Evolutionary conservation across 352 stramenopile genomes (phyloP).

Genomic region (Plasmopara muralis): DNA sequence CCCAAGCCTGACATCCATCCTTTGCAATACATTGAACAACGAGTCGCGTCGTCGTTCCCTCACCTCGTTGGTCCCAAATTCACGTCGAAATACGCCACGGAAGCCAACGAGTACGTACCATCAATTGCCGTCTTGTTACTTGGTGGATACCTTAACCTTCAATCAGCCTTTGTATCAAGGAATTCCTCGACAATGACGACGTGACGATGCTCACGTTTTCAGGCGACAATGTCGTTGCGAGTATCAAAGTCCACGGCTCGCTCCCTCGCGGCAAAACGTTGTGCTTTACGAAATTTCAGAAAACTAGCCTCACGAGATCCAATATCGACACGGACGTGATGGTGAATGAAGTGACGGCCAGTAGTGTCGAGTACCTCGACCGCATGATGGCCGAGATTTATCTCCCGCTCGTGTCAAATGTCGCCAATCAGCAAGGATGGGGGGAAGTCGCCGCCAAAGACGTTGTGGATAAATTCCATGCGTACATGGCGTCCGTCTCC

Average conservation of each 20-base stretch:
- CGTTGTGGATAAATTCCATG: slow-evolving; percentile 96
- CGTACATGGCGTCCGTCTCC: slow-evolving; percentile 92
- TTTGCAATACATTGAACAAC: slow-evolving; percentile 76
- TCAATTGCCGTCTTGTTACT: not conserved
- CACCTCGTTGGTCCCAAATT: slow-evolving; percentile 62
- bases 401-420: slow-evolving; percentile 93
- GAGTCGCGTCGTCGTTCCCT: slow-evolving; percentile 66
- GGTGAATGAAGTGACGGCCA: slow-evolving; percentile 81
- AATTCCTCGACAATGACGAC: slow-evolving; percentile 86
- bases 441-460: slow-evolving; percentile 95
- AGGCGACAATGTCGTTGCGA: slow-evolving; percentile 78
- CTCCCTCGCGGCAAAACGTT: slow-evolving; percentile 87
- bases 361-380: slow-evolving; percentile 93
- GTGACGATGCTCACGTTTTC: slow-evolving; percentile 86
- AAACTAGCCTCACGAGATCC: slow-evolving; percentile 52
- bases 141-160: not conserved
- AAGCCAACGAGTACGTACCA: slow-evolving; percentile 60
- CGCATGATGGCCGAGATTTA: slow-evolving; percentile 92
- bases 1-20: slow-evolving; percentile 68
- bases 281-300: slow-evolving; percentile 89
- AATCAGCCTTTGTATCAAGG: slow-evolving; percentile 61
- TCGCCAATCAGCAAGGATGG: slow-evolving; percentile 92
- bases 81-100: slow-evolving; percentile 73
- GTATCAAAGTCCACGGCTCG: slow-evolving; percentile 82
- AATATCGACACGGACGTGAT: slow-evolving; percentile 88